Evolutionary conservation across 441 rosid species (phyloP).

Genomic region (Sinapis alba): DNA sequence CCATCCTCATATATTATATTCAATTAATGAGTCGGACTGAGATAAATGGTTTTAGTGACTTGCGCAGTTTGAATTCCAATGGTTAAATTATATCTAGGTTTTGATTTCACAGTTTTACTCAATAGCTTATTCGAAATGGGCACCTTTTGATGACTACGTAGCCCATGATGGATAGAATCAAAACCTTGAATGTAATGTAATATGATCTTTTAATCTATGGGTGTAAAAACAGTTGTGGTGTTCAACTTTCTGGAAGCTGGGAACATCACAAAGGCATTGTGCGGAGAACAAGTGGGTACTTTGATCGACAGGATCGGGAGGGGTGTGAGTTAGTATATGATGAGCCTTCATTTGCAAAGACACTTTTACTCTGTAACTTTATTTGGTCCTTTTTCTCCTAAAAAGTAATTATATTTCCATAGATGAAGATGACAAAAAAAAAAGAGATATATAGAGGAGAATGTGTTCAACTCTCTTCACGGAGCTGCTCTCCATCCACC

Average conservation of each 20-base stretch:
- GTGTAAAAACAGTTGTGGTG: slow-evolving; percentile 53
- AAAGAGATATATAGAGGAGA: neutral
- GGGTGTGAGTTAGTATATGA: slow-evolving; percentile 27
- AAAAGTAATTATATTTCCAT: slow-evolving; percentile 22
- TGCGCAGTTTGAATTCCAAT: neutral
- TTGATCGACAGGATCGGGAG: slow-evolving; percentile 60
- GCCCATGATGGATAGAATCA: neutral
- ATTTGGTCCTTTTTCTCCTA: neutral
- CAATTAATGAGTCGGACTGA: neutral
- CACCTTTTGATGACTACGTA: neutral
- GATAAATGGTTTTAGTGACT: neutral
- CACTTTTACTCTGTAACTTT: slow-evolving; percentile 10
- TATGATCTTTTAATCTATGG: neutral
- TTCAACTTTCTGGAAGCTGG: slow-evolving; percentile 74
- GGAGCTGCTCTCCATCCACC: slow-evolving; percentile 18
- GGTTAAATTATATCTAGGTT: neutral
- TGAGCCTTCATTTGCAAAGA: neutral
- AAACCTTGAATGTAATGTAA: neutral
- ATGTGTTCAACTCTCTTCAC: neutral
- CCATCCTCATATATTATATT: neutral
- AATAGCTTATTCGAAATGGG: neutral
- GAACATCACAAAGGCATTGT: slow-evolving; percentile 67
- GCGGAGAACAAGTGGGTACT: slow-evolving; percentile 76
- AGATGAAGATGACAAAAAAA: slow-evolving; percentile 9
- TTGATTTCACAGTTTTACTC: neutral